Conservation (phyloP, 1,284 basidiomycete species). For the Inonotus hispidus region DNA sequence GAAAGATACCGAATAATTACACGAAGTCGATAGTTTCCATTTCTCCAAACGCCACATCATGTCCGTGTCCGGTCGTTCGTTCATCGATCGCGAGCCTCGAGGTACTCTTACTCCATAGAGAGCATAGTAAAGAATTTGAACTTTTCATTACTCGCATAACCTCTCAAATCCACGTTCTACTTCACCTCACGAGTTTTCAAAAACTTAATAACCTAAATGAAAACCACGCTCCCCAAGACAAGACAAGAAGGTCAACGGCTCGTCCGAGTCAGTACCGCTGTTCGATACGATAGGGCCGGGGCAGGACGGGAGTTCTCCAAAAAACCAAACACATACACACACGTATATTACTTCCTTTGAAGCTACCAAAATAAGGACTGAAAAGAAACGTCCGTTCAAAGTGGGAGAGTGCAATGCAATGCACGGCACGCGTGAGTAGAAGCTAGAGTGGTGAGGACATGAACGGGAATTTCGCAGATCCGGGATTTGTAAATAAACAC, state of each 20-base stretch:
- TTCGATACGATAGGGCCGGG: too few relatives aligned
- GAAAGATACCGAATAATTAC: neutral
- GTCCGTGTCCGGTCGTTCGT: neutral
- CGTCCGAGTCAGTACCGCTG: neutral
- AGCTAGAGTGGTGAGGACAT: too few relatives aligned
- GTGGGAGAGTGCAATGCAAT: neutral
- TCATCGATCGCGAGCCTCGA: neutral
- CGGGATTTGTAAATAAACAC: neutral
- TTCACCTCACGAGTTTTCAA: too few relatives aligned
- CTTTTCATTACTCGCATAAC: too few relatives aligned
- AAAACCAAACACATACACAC: too few relatives aligned
- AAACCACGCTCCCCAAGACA: neutral
- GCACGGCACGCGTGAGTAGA: too few relatives aligned
- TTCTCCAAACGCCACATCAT: neutral
- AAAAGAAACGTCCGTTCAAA: neutral
- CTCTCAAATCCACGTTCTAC: neutral
- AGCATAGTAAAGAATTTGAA: too few relatives aligned
- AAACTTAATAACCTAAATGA: neutral
- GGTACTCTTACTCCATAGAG: neutral
- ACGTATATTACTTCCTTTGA: neutral
- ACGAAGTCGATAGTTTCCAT: too few relatives aligned
- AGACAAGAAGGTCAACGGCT: neutral
- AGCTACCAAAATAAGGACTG: neutral
- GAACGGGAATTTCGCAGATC: neutral
- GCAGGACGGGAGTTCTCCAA: too few relatives aligned